Evolutionary conservation across 2,329 filamentous ascomycete species (phyloP), one percentile per base, ranked within the genome.

Genomic region (Xylariaceae sp.): DNA sequence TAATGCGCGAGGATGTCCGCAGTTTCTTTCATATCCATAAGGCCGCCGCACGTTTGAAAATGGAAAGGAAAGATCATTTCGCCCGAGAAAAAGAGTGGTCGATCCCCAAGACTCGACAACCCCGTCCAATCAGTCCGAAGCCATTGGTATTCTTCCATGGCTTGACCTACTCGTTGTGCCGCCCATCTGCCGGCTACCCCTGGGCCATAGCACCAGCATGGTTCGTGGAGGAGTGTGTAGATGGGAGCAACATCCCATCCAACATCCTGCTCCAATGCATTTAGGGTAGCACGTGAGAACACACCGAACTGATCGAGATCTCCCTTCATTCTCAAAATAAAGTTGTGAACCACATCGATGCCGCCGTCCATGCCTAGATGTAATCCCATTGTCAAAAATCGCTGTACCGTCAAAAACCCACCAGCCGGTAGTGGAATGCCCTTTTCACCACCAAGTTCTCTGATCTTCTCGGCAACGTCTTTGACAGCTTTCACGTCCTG

Each of bases 1-100:
- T 81, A 80, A 0, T 75, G 65, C 0, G 92, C 92, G 22, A 96
- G 76, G 19, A 84, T 76, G 8, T 92, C 75, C 0, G 89, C 90
- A 0, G 84, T 86, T 10, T 82, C 75, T 51, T 80, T 80, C 44
- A 97, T 71, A 53, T 82, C 75, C n/a, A 73, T 73, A 18, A 97
- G 81, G 69, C 95, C 90, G 0, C 83, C 76, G 65, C 89, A 92
- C 15, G 86, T 86, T 36, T 91, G 83, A 61, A 96, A 92, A 78
- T 92, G 88, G 70, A 88, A 87, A 0, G 88, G 86, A 68, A 85
- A 96, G 47, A 96, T 81, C 90, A 96, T 96, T 73, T 97, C 92
- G 55, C 92, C 91, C 0, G 89, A 90, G 72, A 96, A 95, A 70
- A 81, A 88, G 19, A 94, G 74, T 0, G 86, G 85, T 2, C 73